Conservation (phyloP, 1,139 yeast genomes). For the Yamadazyma atmosphaerica region DNA sequence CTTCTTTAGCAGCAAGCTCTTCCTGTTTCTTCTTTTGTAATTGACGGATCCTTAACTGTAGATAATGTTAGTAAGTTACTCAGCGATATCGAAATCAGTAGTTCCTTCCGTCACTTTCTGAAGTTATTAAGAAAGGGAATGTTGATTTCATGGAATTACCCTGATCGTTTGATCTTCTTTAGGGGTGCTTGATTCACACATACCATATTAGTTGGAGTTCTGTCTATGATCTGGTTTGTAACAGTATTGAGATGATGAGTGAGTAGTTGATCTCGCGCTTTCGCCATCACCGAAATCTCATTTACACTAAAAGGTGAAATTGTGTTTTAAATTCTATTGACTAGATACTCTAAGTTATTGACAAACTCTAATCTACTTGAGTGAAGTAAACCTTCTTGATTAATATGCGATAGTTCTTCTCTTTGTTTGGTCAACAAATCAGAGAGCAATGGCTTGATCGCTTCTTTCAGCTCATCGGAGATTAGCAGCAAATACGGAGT, state of each 20-base stretch:
- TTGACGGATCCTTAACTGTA: constrained; percentile 55
- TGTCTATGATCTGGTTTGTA: not conserved
- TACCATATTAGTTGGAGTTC: not conserved
- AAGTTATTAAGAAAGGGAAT: too few species aligned
- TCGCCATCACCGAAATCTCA: too few species aligned
- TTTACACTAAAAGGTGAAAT: too few species aligned
- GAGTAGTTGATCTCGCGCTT: not conserved
- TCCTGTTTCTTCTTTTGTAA: constrained; percentile 59
- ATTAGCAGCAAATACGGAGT: constrained; percentile 18
- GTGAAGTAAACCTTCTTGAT: constrained; percentile 1
- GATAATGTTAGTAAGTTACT: constrained; percentile 6
- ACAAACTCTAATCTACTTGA: constrained; percentile 2
- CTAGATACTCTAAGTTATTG: constrained; percentile 2
- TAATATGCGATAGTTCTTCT: not conserved
- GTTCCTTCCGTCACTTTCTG: too few species aligned
- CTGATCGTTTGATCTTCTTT: not conserved
- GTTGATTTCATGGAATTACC: not conserved
- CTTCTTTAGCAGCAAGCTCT: constrained; percentile 29
- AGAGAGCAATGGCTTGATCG: not conserved
- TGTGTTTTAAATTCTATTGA: not conserved
- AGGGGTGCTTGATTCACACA: not conserved
- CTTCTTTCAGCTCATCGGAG: not conserved
- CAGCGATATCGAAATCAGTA: too few species aligned
- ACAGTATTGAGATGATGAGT: not conserved
- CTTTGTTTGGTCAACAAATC: not conserved